These are phyloP conservation scores for Apiospora saccharicola DNA, from an alignment of 2,329 filamentous ascomycete genomes.

Conservation along the genomic window DNA sequence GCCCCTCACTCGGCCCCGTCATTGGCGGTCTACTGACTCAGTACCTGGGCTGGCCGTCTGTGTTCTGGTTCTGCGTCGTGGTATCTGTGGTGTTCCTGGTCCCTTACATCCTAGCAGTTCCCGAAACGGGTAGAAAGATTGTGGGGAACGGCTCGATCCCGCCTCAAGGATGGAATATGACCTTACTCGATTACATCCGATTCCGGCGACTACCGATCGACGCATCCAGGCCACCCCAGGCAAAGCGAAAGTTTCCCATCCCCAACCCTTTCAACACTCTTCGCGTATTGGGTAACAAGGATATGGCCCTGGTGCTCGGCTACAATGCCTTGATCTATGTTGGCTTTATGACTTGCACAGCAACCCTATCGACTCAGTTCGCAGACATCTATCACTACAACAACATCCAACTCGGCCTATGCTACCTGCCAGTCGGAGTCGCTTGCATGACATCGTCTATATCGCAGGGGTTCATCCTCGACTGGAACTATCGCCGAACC, in stretches of 20 bases:
- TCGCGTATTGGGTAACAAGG: constrained; percentile 62
- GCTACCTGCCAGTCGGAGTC: constrained; percentile 61
- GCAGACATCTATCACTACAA: constrained; percentile 58
- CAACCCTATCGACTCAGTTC: constrained; percentile 61
- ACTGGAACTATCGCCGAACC: constrained; percentile 75
- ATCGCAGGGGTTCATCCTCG: constrained; percentile 63
- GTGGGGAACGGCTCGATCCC: constrained; percentile 70
- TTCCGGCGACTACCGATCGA: constrained; percentile 39
- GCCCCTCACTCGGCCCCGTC: constrained; percentile 63
- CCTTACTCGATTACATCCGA: constrained; percentile 57
- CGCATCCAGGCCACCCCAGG: constrained; percentile 37
- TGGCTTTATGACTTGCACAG: constrained; percentile 61
- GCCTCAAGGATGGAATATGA: constrained; percentile 65
- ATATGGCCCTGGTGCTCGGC: constrained; percentile 60
- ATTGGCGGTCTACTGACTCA: constrained; percentile 70
- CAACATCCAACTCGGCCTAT: constrained; percentile 60
- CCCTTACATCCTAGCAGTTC: constrained; percentile 62
- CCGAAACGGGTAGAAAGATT: constrained; percentile 65
- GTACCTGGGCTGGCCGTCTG: constrained; percentile 71
- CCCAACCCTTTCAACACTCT: constrained; percentile 66
- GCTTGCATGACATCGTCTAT: constrained; percentile 58
- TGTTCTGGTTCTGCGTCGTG: constrained; percentile 75
- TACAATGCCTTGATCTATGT: constrained; percentile 64
- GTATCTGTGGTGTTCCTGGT: constrained; percentile 58
- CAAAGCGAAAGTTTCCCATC: constrained; percentile 53